Evolutionary conservation across 495 filamentous ascomycete species (phyloP).

Genomic region (Aspergillus cristatus): DNA sequence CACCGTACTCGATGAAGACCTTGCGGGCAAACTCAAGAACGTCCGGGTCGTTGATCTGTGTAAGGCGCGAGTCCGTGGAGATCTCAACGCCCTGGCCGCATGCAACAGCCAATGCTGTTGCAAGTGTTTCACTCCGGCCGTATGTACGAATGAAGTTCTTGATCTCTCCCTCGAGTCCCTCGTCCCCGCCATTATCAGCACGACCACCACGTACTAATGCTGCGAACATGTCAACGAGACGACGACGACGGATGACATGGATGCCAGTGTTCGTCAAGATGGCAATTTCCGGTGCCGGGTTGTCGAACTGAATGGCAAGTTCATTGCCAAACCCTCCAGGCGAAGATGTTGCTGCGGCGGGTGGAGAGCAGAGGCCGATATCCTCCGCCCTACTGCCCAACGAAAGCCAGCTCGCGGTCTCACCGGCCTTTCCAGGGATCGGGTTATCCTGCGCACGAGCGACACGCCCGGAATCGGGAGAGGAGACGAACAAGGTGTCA

Average conservation of each 20-base stretch:
- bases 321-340: conserved; percentile 91
- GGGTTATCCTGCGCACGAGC: conserved; percentile 45
- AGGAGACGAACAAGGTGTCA: conserved; percentile 73
- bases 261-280: conserved; percentile 86
- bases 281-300: conserved; percentile 69
- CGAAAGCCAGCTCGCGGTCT: conserved; percentile 67
- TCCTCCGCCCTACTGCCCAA: conserved; percentile 64
- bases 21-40: conserved; percentile 75
- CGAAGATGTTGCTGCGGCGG: conserved; percentile 55
- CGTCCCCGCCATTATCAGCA: conserved; percentile 60
- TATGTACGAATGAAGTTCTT: conserved; percentile 75
- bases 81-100: conserved; percentile 84
- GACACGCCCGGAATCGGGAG: conserved; percentile 78
- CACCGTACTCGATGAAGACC: conserved; percentile 83
- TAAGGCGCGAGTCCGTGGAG: conserved; percentile 57
- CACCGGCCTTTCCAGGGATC: conserved; percentile 42
- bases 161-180: conserved; percentile 69
- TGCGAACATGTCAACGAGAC: conserved; percentile 90
- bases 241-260: conserved; percentile 68
- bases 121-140: conserved; percentile 75
- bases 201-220: conserved; percentile 61
- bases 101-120: conserved; percentile 89
- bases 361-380: conserved; percentile 61
- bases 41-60: conserved; percentile 65
- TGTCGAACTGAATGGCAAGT: conserved; percentile 85